These are phyloP conservation scores for Coniferiporia weirii DNA, from an alignment of 1,284 basidiomycete species.

Conservation along the genomic window DNA sequence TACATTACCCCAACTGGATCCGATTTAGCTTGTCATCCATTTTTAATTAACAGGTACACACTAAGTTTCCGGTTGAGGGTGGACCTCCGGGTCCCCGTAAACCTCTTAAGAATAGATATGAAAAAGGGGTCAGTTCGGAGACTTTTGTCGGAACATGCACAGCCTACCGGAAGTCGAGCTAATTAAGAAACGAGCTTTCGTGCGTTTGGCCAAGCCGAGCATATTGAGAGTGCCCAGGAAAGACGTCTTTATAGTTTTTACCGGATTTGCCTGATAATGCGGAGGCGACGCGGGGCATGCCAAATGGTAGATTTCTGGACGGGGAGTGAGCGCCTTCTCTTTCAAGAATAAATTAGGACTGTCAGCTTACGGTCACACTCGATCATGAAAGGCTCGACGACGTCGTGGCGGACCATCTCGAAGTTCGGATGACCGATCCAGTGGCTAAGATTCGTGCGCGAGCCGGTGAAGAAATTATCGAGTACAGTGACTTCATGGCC, in stretches of 20 bases:
- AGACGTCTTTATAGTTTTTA: slow-evolving; percentile 97
- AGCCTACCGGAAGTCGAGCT: slow-evolving; percentile 81
- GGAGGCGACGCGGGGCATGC: slow-evolving; percentile 95
- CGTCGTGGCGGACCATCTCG: slow-evolving; percentile 95
- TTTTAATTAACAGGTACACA: slow-evolving; percentile 36
- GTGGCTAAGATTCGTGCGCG: slow-evolving; percentile 89
- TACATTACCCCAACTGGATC: slow-evolving; percentile 87
- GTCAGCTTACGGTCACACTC: slow-evolving; percentile 88
- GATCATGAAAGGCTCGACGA: slow-evolving; percentile 94
- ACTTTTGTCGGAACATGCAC: background rate
- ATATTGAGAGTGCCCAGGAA: slow-evolving; percentile 98
- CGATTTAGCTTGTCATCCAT: slow-evolving; percentile 1
- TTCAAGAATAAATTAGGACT: background rate
- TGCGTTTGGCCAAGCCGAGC: slow-evolving; percentile 97
- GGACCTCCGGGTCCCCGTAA: slow-evolving; percentile 95
- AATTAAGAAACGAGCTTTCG: slow-evolving; percentile 94
- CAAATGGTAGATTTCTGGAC: slow-evolving; percentile 91
- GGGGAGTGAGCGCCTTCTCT: slow-evolving; percentile 6
- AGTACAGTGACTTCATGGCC: slow-evolving; percentile 97
- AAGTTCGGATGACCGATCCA: slow-evolving; percentile 99
- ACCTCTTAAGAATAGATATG: slow-evolving; percentile 58
- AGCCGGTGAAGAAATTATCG: slow-evolving; percentile 98
- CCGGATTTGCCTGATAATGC: slow-evolving; percentile 92
- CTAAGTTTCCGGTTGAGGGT: slow-evolving; percentile 95
- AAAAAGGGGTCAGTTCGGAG: background rate